Base-by-base conservation (phyloP, 768 basidiomycete genomes). In the Tylopilus felleus region DNA sequence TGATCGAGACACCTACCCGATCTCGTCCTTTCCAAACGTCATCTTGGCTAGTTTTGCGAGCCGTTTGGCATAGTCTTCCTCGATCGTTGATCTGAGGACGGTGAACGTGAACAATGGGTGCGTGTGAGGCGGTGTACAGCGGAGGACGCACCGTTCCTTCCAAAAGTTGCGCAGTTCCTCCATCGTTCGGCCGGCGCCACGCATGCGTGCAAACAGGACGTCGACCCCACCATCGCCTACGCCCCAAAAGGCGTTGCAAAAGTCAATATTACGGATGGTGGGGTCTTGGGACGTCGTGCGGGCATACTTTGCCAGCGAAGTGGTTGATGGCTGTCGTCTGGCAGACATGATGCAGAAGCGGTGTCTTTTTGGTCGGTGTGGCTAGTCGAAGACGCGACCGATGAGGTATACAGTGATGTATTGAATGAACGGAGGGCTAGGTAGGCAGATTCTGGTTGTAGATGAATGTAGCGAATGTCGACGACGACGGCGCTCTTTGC, bases 171-270 rank as follows among this genome's bases (percentile, higher is more conserved):
- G 81, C 45, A 98, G 67, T 59, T 98, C 97, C 44, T 98, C 96
- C 75, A 90, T 83, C 2, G 93, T 94, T 69, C 90, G 80, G 16
- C 80, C 71, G 10, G 89, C 90, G 21, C 91, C 92, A 10, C 93
- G 80, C 85, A 96, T 89, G 56, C 93, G 81, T 28, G 93, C 88
- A 68, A 92, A 89, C 28, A 98, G 76, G 42, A 95, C 92, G 63
- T 96, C 92, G 58, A 91, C 93, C 16, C 94, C 94, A 35, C 80
- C 87, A 76, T 97, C 93, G 27, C 78, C 82, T 21, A 80, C 62
- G 13, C 93, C 93, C 97, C 97, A 98, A 75, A 98, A 98, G 2
- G 93, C 83, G 72, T 98, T 99, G 72, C 95, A 98, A 73, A 94
- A 98, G 73, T 97, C 93, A 63, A 85, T 71, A 9, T 84, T 83